Evolutionary conservation across 2,329 filamentous ascomycete genomes (phyloP), one percentile per base, ranked within the genome.

Genomic region (Fusarium sororula): DNA sequence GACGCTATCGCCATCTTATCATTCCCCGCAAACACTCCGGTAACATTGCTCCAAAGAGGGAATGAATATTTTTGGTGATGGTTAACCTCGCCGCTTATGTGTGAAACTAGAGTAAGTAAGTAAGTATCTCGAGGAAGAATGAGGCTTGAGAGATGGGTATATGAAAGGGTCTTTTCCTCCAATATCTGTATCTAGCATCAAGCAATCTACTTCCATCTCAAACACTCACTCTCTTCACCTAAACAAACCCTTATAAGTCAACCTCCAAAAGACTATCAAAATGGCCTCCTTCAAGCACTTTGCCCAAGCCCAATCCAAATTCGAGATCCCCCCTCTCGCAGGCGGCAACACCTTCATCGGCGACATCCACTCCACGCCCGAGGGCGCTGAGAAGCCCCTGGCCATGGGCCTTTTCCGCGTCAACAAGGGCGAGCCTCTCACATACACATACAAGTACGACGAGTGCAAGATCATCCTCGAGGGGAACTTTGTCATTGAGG

Each of bases 401-500:
- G 89, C 88, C 1, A 84, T 85, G 13, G 91, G 91, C 28, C 88
- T 93, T 79, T 93, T 92, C 84, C 87, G 91, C 18, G 85, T 93
- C 17, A 90, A 92, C 77, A 91, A 91, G 74, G 91, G 91, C 75
- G 90, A 90, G 7, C 89, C 90, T 4, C 86, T 93, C 24, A 89
- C 90, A 14, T 93, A 93, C 83, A 89, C 87, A 38, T 93, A 93
- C 82, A 90, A 85, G 45, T 93, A 93, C 81, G 88, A 93, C 78
- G 91, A 93, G 84, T 92, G 92, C 89, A 93, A 93, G 84, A 91
- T 93, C 79, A 91, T 93, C 72, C 82, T 93, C 15, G 91, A 93
- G 76, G 91, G 91, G 20, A 86, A 88, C 74, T 92, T 90, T 78
- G 87, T 90, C 70, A 92, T 93, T 76, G 85, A 84, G 37, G 91